Base-by-base conservation (phyloP, 2,329 filamentous ascomycete species). In the Fusarium liriodendri region DNA sequence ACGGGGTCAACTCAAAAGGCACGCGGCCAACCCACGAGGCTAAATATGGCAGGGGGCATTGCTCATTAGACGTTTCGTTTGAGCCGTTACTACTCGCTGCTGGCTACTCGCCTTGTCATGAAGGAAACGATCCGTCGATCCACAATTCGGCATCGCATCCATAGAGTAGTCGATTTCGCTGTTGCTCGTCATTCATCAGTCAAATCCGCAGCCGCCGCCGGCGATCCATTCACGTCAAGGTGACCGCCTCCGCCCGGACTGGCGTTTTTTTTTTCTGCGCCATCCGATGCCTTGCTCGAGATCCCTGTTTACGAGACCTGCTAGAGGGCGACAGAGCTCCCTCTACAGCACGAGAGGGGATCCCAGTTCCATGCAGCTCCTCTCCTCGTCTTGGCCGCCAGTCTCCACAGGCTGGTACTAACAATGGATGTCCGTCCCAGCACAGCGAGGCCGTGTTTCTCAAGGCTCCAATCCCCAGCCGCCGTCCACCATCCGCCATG, bases 11-110 rank as follows among this genome's bases (percentile, higher is more conserved):
- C 68, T 70, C 63, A 45, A 73, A 75, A 66, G 72, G 77, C 77
- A 78, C 77, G 77, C 72, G 77, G 77, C 67, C 77, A 78, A 62
- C 61, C 76, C 75, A 78, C 74, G 77, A 76, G 77, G 71, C 77
- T 78, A 78, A 76, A 71, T 77, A 62, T 73, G 76, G 73, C 72
- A 74, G 67, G 75, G 74, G 76, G 62, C 66, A 63, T 70, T 77
- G 70, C 64, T 74, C 67, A 59, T 65, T 70, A 66, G 70, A 74
- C 55, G 67, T 66, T 73, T 63, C 52, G 67, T 66, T 73, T 63
- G 69, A 73, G 68, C 70, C 73, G 69, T 71, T 76, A 62, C 63
- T 63, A 64, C 68, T 64, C 64, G 29, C 62, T 67, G 55, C 58
- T 62, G 13, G 35, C 37, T 45, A 66, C 64, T 74, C 64, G 71